Percentiles rank a stretch among this genome's conserved stretches.
Conservation (phyloP, 805 yeast species). For the Saccharomyces eubayanus region DNA sequence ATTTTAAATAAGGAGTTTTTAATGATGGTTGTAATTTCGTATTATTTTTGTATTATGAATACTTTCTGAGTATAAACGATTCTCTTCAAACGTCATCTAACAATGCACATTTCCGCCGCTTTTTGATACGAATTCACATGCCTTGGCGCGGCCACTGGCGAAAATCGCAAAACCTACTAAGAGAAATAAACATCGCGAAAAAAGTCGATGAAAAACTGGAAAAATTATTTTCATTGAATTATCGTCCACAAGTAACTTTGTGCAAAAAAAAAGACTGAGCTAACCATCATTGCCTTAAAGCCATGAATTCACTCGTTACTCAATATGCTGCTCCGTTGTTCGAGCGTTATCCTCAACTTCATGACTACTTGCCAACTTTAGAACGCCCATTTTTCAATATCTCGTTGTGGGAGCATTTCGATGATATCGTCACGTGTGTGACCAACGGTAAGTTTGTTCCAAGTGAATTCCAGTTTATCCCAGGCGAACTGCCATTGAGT, state of each 20-base stretch:
- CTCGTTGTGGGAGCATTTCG: slow-evolving; percentile 27
- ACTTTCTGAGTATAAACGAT: background rate
- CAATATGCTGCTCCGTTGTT: slow-evolving; percentile 16
- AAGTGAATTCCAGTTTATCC: slow-evolving; percentile 53
- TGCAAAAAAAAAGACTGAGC: background rate
- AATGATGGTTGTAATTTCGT: background rate
- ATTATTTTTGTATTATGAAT: background rate
- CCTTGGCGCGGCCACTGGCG: background rate
- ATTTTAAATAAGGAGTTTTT: background rate
- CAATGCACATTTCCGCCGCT: background rate
- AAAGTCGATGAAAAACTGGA: background rate
- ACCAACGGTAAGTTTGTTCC: slow-evolving; percentile 26
- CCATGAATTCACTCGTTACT: slow-evolving; percentile 9
- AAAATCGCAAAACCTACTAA: background rate
- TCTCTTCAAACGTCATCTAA: background rate
- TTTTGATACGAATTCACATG: background rate
- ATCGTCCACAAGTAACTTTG: background rate
- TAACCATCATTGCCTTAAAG: background rate
- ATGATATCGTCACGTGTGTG: slow-evolving; percentile 12
- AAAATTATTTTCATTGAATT: background rate
- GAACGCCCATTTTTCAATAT: slow-evolving; percentile 32
- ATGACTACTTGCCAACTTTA: slow-evolving; percentile 22
- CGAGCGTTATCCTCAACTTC: slow-evolving; percentile 15
- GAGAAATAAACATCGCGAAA: background rate
- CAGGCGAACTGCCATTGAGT: slow-evolving; percentile 60